Percentiles rank a stretch among this genome's conserved stretches.
Evolutionary conservation across 2,329 filamentous ascomycete species (phyloP).

Genomic region (Fusarium incarnatum): DNA sequence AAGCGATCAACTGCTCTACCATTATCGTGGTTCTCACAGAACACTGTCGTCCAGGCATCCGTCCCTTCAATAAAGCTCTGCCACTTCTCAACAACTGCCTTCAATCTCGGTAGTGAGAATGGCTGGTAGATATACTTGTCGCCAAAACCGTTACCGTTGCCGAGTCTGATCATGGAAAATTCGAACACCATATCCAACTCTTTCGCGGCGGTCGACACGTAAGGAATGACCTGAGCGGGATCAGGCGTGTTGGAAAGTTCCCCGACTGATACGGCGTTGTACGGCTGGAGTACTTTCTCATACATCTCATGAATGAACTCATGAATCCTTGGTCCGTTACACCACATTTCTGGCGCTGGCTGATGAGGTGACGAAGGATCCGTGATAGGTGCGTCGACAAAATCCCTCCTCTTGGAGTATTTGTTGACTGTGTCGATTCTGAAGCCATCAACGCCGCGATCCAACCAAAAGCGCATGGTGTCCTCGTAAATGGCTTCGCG

Average conservation of each 20-base stretch:
- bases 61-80: constrained; percentile 62
- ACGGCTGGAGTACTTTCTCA: constrained; percentile 62
- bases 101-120: constrained; percentile 59
- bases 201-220: constrained; percentile 63
- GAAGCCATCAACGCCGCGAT: constrained; percentile 74
- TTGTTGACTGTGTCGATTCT: constrained; percentile 77
- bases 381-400: constrained; percentile 63
- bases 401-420: constrained; percentile 70
- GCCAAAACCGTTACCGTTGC: constrained; percentile 59
- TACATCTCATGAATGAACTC: constrained; percentile 72
- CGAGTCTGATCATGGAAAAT: constrained; percentile 68
- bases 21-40: constrained; percentile 74
- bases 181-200: constrained; percentile 73
- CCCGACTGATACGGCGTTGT: constrained; percentile 71
- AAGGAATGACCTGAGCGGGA: constrained; percentile 63
- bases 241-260: constrained; percentile 69
- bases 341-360: constrained; percentile 63
- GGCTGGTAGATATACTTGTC: constrained; percentile 63
- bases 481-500: constrained; percentile 73
- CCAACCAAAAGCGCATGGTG: constrained; percentile 79
- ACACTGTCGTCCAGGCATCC: constrained; percentile 69
- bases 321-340: constrained; percentile 71
- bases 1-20: constrained; percentile 68
- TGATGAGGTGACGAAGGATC: constrained; percentile 54
- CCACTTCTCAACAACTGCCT: constrained; percentile 58